These are phyloP conservation scores for Ceratocystis ficicola DNA, from an alignment of 2,329 filamentous ascomycete genomes.

Conservation along the genomic window DNA sequence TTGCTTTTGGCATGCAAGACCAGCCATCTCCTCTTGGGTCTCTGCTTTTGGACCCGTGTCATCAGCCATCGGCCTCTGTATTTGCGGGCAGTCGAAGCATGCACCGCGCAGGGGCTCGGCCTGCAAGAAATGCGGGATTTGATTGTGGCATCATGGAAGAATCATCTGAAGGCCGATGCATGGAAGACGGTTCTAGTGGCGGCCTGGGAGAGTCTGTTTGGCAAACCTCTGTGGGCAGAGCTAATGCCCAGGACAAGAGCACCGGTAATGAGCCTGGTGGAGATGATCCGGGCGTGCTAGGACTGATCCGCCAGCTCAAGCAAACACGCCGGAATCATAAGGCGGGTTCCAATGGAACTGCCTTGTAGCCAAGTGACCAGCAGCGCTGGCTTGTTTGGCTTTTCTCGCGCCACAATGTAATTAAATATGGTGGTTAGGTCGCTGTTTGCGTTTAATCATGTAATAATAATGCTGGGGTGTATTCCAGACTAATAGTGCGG, in stretches of 20 bases:
- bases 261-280: conserved; percentile 24
- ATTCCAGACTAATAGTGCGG: too few species aligned
- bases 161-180: conserved; percentile 24
- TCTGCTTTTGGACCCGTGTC: conserved; percentile 61
- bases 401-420: neutral
- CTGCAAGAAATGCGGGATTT: neutral
- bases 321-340: conserved; percentile 43
- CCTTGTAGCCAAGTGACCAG: conserved; percentile 4
- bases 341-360: conserved; percentile 32
- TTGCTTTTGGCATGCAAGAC: conserved; percentile 45
- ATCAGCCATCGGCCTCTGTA: conserved; percentile 48
- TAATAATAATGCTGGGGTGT: too few species aligned
- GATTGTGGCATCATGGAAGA: conserved; percentile 9
- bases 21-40: conserved; percentile 57
- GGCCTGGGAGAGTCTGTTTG: conserved; percentile 48
- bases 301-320: conserved; percentile 47
- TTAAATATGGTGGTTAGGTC: too few species aligned
- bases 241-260: conserved; percentile 26
- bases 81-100: conserved; percentile 36
- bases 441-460: too few species aligned
- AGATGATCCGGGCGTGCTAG: conserved; percentile 44
- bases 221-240: conserved; percentile 44
- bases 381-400: neutral
- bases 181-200: conserved; percentile 41
- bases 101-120: conserved; percentile 35